phyloP scores from a whole-genome alignment of 345 rosid species.

The Draba incana region DNA sequence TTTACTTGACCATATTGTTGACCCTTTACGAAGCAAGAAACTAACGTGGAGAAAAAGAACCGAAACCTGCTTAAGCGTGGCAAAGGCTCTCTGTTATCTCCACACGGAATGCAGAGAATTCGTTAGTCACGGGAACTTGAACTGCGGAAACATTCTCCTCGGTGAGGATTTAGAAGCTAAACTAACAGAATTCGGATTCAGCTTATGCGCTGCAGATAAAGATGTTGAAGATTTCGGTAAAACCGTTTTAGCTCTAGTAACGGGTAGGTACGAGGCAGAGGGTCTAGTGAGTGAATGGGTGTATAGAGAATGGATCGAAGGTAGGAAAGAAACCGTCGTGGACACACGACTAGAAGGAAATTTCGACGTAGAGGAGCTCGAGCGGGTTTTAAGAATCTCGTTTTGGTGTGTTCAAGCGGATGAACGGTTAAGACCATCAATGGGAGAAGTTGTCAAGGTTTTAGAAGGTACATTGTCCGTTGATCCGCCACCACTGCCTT shows the following conservation, averaged over 20 bases:
- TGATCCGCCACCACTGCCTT: conserved; percentile 77
- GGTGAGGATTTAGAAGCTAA: conserved; percentile 70
- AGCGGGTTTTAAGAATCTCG: conserved; percentile 62
- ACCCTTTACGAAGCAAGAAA: conserved; percentile 54
- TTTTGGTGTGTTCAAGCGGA: conserved; percentile 83
- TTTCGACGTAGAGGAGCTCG: conserved; percentile 58
- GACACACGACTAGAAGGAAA: conserved; percentile 52
- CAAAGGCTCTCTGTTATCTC: conserved; percentile 69
- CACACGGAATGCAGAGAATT: conserved; percentile 81
- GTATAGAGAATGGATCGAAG: conserved; percentile 63
- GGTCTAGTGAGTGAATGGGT: conserved; percentile 48
- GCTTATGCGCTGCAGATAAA: conserved; percentile 59
- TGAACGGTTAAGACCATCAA: conserved; percentile 70
- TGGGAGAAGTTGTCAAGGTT: conserved; percentile 82
- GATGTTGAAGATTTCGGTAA: conserved; percentile 77
- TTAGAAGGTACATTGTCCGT: conserved; percentile 74
- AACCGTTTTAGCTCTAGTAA: conserved; percentile 52
- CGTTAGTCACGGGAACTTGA: conserved; percentile 74
- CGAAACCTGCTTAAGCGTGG: conserved; percentile 62
- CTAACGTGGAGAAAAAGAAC: conserved; percentile 71
- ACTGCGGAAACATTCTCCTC: conserved; percentile 63
- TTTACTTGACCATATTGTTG: conserved; percentile 55
- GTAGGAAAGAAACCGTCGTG: conserved; percentile 48
- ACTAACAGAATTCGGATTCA: conserved; percentile 65
- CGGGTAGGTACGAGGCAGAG: conserved; percentile 50